These are phyloP conservation scores for Viola odorata DNA, from an alignment of 345 rosid species.

Conservation along the genomic window DNA sequence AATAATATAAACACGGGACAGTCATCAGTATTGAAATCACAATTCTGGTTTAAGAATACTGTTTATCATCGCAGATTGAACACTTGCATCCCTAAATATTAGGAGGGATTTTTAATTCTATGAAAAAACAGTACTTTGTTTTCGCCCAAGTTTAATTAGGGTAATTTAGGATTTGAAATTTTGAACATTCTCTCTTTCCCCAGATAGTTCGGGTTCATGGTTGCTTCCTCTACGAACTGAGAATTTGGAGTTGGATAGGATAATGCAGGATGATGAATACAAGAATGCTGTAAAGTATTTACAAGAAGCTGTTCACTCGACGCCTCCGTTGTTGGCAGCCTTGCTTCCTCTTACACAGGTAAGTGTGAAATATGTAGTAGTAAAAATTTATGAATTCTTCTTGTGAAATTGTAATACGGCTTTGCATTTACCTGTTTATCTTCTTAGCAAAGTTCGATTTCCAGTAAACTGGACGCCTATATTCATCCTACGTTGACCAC, in stretches of 20 bases:
- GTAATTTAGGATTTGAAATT: too few species aligned
- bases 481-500: not conserved
- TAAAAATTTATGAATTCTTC: not conserved
- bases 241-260: slow-evolving; percentile 29
- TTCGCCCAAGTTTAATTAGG: too few species aligned
- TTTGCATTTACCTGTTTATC: not conserved
- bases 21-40: too few species aligned
- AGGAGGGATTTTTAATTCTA: too few species aligned
- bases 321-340: slow-evolving; percentile 38
- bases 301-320: slow-evolving; percentile 39
- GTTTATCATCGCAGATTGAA: too few species aligned
- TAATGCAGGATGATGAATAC: slow-evolving; percentile 36
- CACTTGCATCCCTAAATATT: too few species aligned
- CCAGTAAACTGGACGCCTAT: too few species aligned
- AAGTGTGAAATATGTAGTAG: not conserved
- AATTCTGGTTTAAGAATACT: too few species aligned
- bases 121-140: too few species aligned
- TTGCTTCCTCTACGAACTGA: slow-evolving; percentile 53
- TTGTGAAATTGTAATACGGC: not conserved
- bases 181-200: not conserved
- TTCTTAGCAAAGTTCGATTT: too few species aligned
- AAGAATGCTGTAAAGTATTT: slow-evolving; percentile 60
- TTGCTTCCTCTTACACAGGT: slow-evolving; percentile 84
- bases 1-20: too few species aligned
- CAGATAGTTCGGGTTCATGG: slow-evolving; percentile 49